Base-by-base conservation (phyloP, 441 rosid genomes). In the Populus trichocarpa region DNA sequence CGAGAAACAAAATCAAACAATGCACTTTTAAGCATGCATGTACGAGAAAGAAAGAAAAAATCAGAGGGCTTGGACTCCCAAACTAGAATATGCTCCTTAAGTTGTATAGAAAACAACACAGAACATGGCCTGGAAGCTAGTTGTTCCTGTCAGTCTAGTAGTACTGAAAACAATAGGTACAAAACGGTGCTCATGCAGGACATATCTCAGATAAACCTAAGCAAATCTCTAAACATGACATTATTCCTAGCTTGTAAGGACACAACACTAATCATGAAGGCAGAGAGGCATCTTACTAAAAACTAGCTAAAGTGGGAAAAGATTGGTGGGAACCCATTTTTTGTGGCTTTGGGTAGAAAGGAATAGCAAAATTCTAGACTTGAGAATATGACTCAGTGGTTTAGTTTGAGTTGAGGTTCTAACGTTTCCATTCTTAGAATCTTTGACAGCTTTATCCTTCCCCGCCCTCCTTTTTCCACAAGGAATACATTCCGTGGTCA, bases 401-500 rank as follows among this genome's bases (percentile, higher is more conserved):
- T 90, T 87, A 77, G 77, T 84, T 87, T 88, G 88, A 88, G 88
- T 88, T 89, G 77, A 82, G 94, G 90, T 90, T 90, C 96, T 80
- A 81, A 78, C 59, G 83, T 88, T 89, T 92, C 71, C 81, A 86
- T 85, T 30, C 90, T 1, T 42, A 81, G 90, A 86, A 85, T 84
- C 89, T 75, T 67, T 71, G 8, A 16, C 61, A 70, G 22, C 70
- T 46, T 77, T 77, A 76, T 75, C 57, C 57, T 53, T 72, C 12
- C 74, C 71, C 78, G 75, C 63, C 69, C 18, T 32, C 57, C 77
- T 83, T 84, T 78, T 75, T 75, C 77, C 80, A 22, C 81, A 80
- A 81, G 81, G 97, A 91, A 92, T 91, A 85, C 89, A 89, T 92
- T 91, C 94, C 88, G 94, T 89, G 92, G 89, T 86, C 96, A 91